Evolutionary conservation across 257 asterid genomes (phyloP).

Genomic region (Linderniella brevidens): DNA sequence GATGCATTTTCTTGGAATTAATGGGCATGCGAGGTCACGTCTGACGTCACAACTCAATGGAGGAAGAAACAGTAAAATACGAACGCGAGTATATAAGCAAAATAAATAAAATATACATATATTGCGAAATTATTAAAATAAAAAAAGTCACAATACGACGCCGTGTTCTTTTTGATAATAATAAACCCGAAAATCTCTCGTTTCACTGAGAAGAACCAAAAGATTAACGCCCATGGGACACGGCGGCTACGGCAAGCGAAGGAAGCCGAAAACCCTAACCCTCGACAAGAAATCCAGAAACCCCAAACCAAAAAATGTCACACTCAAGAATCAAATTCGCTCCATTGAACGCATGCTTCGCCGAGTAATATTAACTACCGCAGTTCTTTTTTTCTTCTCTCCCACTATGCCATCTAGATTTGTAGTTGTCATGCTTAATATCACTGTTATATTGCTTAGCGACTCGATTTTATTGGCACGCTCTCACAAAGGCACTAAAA

Average conservation of each 20-base stretch:
- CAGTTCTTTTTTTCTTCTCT: background rate
- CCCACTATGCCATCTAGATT: background rate
- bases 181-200: too few relatives aligned
- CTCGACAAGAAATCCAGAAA: conserved; percentile 51
- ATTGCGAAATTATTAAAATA: too few relatives aligned
- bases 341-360: conserved; percentile 84
- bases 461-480: background rate
- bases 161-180: too few relatives aligned
- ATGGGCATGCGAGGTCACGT: too few relatives aligned
- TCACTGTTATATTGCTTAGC: background rate
- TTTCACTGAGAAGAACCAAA: conserved; percentile 2
- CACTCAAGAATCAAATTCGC: conserved; percentile 84
- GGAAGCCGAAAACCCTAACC: conserved; percentile 41
- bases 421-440: background rate
- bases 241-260: conserved; percentile 69
- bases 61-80: too few relatives aligned
- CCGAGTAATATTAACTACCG: conserved; percentile 27
- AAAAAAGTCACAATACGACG: too few relatives aligned
- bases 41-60: too few relatives aligned
- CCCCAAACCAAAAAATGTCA: conserved; percentile 44
- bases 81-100: background rate
- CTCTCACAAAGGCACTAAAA: background rate
- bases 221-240: conserved; percentile 35
- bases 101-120: too few relatives aligned
- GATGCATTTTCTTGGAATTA: too few relatives aligned